Evolutionary conservation across 164 flowering plant genomes (phyloP).

Genomic region (Dillenia suffruticosa): DNA sequence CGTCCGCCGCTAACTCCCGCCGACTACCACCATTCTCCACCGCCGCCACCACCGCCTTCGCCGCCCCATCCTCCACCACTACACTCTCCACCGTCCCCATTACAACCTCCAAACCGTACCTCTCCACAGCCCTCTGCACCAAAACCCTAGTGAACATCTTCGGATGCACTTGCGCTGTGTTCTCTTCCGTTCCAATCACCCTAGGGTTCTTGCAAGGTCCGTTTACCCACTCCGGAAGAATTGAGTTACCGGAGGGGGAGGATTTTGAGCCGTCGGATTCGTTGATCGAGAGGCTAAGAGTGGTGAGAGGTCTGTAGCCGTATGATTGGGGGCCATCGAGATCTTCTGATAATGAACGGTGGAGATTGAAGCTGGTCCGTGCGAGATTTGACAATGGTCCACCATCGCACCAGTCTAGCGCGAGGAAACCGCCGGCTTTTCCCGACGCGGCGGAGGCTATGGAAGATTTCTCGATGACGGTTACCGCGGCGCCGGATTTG

Average conservation of each 20-base stretch:
- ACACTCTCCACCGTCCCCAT: slow-evolving; percentile 68
- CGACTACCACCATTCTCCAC: slow-evolving; percentile 19
- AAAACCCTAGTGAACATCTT: slow-evolving; percentile 64
- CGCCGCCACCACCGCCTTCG: slow-evolving; percentile 48
- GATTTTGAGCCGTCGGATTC: slow-evolving; percentile 17
- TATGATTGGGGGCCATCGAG: slow-evolving; percentile 66
- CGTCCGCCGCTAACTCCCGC: slow-evolving; percentile 46
- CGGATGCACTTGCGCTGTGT: slow-evolving; percentile 97
- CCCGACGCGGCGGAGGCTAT: slow-evolving; percentile 96
- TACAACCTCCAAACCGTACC: slow-evolving; percentile 63
- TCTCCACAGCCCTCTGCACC: slow-evolving; percentile 43
- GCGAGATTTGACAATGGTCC: slow-evolving; percentile 64
- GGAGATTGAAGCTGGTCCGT: slow-evolving; percentile 90
- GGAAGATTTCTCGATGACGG: slow-evolving; percentile 77
- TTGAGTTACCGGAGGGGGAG: slow-evolving; percentile 6
- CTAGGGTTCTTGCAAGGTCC: slow-evolving; percentile 45
- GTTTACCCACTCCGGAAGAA: slow-evolving; percentile 65
- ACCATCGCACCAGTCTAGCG: slow-evolving; percentile 92
- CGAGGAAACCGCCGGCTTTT: slow-evolving; percentile 94
- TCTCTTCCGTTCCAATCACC: slow-evolving; percentile 61
- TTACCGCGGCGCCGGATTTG: slow-evolving; percentile 65
- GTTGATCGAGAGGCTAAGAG: slow-evolving; percentile 56
- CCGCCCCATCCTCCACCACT: slow-evolving; percentile 46
- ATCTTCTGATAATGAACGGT: slow-evolving; percentile 66
- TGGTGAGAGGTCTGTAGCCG: slow-evolving; percentile 74